Conservation (phyloP, 768 basidiomycete species). For the Lentinula detonsa region DNA sequence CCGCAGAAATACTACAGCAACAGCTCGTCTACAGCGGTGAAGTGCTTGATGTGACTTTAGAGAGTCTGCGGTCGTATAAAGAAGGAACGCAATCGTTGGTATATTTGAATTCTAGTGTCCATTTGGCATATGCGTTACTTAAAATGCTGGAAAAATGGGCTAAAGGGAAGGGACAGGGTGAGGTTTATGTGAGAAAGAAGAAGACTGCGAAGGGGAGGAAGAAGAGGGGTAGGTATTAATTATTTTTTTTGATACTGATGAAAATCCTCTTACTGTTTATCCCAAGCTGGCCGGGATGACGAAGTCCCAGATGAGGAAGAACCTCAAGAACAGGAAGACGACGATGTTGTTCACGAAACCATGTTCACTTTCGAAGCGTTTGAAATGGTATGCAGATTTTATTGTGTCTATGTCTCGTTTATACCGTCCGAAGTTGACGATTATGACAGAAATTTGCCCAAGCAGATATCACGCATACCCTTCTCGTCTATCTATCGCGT, state of each 20-base stretch:
- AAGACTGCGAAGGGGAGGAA: slow-evolving; percentile 42
- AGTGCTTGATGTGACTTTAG: slow-evolving; percentile 81
- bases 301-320: slow-evolving; percentile 69
- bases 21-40: slow-evolving; percentile 96
- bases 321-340: slow-evolving; percentile 54
- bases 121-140: slow-evolving; percentile 80
- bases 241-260: slow-evolving; percentile 18
- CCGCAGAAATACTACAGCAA: slow-evolving; percentile 76
- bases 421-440: not conserved
- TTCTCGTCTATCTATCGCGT: slow-evolving; percentile 74
- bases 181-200: slow-evolving; percentile 73
- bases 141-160: slow-evolving; percentile 87
- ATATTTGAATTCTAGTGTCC: slow-evolving; percentile 83
- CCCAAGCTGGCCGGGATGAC: slow-evolving; percentile 37
- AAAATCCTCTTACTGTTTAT: slow-evolving; percentile 4
- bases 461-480: slow-evolving; percentile 78
- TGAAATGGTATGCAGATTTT: slow-evolving; percentile 58
- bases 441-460: slow-evolving; percentile 78
- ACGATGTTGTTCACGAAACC: slow-evolving; percentile 72
- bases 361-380: slow-evolving; percentile 90
- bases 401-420: slow-evolving; percentile 6
- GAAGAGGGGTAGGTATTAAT: slow-evolving; percentile 20
- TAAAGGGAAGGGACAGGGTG: slow-evolving; percentile 47
- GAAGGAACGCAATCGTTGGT: slow-evolving; percentile 71
- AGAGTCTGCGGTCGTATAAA: slow-evolving; percentile 72